These are phyloP conservation scores for Aspergillus heteromorphus DNA, from an alignment of 495 filamentous ascomycete species.

Conservation along the genomic window DNA sequence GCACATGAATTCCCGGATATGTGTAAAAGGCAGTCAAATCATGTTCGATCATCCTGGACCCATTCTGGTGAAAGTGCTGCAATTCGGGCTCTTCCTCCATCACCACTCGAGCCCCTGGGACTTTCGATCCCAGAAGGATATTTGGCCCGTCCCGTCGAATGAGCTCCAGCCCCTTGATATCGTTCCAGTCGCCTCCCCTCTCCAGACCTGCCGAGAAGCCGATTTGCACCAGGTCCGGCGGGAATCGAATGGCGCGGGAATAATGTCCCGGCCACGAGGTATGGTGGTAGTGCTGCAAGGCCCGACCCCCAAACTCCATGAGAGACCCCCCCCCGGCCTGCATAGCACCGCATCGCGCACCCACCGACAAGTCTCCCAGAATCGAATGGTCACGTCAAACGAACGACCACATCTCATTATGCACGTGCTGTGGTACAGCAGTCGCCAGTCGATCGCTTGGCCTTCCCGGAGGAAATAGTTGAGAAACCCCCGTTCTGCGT, in stretches of 20 bases:
- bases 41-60: not conserved
- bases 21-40: not conserved
- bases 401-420: not conserved
- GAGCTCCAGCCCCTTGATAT: not conserved
- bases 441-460: slow-evolving; percentile 4
- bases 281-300: slow-evolving; percentile 2
- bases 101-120: not conserved
- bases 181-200: not conserved
- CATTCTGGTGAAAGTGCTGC: not conserved
- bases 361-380: not conserved
- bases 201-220: not conserved
- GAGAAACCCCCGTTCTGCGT: not conserved
- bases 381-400: not conserved
- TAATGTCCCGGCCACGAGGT: not conserved
- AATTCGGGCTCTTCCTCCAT: not conserved
- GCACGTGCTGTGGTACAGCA: slow-evolving; percentile 12
- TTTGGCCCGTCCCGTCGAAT: not conserved
- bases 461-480: not conserved
- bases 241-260: not conserved
- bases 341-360: not conserved
- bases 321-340: not conserved
- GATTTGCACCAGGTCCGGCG: not conserved
- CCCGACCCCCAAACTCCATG: not conserved
- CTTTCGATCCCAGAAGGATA: not conserved
- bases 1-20: not conserved